Evolutionary conservation across 2,329 filamentous ascomycete species (phyloP).

Genomic region (Biscogniauxia mediterranea): DNA sequence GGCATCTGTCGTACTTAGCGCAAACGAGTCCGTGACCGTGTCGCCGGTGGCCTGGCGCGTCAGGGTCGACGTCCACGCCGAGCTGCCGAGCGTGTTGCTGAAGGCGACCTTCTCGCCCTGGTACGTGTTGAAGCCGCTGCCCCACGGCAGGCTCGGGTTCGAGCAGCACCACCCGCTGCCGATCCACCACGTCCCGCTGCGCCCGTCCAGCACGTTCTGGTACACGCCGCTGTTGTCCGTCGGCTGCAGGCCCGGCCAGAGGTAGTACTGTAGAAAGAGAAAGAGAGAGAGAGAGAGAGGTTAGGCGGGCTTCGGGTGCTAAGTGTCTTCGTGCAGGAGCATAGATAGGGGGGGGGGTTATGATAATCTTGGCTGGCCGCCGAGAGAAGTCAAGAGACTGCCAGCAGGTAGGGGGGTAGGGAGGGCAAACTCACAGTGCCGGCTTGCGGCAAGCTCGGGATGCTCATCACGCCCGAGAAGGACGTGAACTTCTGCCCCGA

Average conservation of each 20-base stretch:
- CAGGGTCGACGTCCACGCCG: constrained; percentile 35
- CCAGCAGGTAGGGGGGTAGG: no score
- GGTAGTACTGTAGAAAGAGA: constrained; percentile 38
- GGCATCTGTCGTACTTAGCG: constrained; percentile 27
- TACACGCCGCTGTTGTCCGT: constrained; percentile 41
- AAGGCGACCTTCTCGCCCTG: constrained; percentile 35
- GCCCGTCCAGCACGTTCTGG: constrained; percentile 41
- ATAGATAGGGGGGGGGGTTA: no score
- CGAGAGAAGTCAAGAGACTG: no score
- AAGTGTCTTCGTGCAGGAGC: background rate
- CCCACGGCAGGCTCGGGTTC: constrained; percentile 39
- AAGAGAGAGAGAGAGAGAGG: background rate
- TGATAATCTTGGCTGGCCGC: no score
- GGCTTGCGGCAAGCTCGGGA: constrained; percentile 30
- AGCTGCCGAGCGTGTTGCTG: constrained; percentile 28
- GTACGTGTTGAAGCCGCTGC: constrained; percentile 38
- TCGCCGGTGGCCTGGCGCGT: constrained; percentile 30
- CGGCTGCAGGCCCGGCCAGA: constrained; percentile 42
- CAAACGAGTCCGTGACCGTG: constrained; percentile 34
- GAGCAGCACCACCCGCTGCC: constrained; percentile 41
- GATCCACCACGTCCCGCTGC: constrained; percentile 41
- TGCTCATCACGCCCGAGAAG: constrained; percentile 31
- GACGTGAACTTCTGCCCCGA: constrained; percentile 35
- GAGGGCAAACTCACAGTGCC: constrained; percentile 22
- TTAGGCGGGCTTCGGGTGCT: no score